Evolutionary conservation across 257 asterid species (phyloP), one percentile per base, ranked within the genome.

Genomic region (Solanum rostratum): DNA sequence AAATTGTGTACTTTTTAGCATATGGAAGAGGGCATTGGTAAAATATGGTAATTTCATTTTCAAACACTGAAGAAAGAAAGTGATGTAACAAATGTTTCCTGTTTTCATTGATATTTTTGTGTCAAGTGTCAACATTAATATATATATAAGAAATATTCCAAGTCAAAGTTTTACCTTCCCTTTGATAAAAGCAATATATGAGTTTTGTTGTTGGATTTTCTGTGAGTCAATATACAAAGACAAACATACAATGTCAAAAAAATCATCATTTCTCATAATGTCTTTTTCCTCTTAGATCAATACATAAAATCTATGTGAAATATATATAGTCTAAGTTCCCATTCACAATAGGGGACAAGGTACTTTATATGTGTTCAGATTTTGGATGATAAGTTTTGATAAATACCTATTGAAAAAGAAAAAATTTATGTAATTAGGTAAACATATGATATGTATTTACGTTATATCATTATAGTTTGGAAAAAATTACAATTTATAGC

Each of bases 11-110:
- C 41, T 49, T 37, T 18, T 7, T 70, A 1, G 84, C 83, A 46
- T 80, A 57, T 79, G 71, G 68, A 71, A 79, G 69, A 69, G 88
- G 89, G 87, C 80, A 80, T 52, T 20, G 84, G 83, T 3, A 79
- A 55, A 22, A 46, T 57, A 59, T 80, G 7, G 74, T 11, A 49
- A n/a, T 33, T 50, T 78, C 73, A 50, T 81, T 70, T 27, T 71
- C 65, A 68, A 20, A 46, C 10, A 83, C 46, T 49, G 10, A 79
- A 83, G 50, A 83, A 33, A 12, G 86, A 84, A 70, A 81, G 81
- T 57, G 87, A 84, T 84, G n/a, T 49, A 86, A 50, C 86, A 83
- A 71, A 30, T 68, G 52, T 13, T 14, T 84, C n/a, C n/a, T n/a
- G n/a, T n/a, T n/a, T n/a, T n/a, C n/a, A n/a, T n/a, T n/a, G 46